These are phyloP conservation scores for Botrytis aclada DNA, from an alignment of 2,329 filamentous ascomycete species.

Conservation along the genomic window DNA sequence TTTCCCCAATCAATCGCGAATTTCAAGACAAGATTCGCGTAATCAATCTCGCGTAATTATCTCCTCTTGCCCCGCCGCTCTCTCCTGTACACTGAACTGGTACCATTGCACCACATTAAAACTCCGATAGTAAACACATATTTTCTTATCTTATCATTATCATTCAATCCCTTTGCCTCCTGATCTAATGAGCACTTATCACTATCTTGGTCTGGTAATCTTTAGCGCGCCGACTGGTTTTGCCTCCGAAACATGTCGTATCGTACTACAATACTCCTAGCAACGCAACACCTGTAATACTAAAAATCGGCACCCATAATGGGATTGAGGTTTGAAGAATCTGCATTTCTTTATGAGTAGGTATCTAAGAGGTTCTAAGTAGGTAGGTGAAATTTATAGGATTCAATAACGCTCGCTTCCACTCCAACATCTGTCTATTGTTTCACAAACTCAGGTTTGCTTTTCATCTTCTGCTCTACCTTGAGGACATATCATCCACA, in stretches of 20 bases:
- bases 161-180: neutral
- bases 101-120: neutral
- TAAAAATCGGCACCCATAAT: neutral
- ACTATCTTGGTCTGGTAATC: neutral
- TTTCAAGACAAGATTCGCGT: neutral
- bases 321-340: neutral
- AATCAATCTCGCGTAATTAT: neutral
- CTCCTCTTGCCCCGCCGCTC: neutral
- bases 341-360: neutral
- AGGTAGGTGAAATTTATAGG: neutral
- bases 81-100: neutral
- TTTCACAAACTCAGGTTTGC: neutral
- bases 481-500: neutral
- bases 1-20: no score
- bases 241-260: neutral
- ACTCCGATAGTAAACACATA: neutral
- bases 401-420: neutral
- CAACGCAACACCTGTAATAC: neutral
- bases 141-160: neutral
- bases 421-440: no score
- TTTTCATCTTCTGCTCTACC: neutral
- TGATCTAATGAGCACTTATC: neutral
- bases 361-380: neutral
- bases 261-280: neutral
- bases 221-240: neutral